Evolutionary conservation across 768 basidiomycete genomes (phyloP).

Genomic region (Mycena alexandri): DNA sequence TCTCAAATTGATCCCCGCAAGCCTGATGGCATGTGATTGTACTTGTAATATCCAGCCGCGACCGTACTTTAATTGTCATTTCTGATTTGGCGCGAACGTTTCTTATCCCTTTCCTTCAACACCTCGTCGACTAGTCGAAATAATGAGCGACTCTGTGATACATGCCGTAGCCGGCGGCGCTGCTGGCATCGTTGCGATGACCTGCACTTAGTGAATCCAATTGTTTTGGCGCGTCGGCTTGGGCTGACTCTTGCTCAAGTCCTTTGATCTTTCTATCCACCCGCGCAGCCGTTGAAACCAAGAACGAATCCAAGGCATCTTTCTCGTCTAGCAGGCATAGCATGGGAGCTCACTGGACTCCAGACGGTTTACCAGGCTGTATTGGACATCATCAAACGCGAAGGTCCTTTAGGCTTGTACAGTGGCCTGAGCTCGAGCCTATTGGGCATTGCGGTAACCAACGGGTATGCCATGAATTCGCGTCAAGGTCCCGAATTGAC

Average conservation of each 20-base stretch:
- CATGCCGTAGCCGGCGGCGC: conserved; percentile 91
- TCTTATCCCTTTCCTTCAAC: no score
- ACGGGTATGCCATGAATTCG: conserved; percentile 67
- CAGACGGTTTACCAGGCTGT: conserved; percentile 78
- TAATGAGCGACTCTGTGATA: conserved; percentile 83
- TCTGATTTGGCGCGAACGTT: not conserved
- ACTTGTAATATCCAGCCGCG: no score
- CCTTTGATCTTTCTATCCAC: conserved; percentile 95
- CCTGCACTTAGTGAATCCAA: conserved; percentile 80
- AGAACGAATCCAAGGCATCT: conserved; percentile 79
- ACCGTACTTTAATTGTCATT: not conserved
- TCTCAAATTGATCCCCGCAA: not conserved
- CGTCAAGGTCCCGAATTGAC: conserved; percentile 4
- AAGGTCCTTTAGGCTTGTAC: conserved; percentile 89
- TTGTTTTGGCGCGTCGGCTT: conserved; percentile 11
- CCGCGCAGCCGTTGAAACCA: conserved; percentile 91
- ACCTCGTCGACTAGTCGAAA: not conserved
- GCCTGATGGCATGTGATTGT: conserved; percentile 38
- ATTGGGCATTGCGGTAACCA: conserved; percentile 93
- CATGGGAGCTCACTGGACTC: conserved; percentile 6
- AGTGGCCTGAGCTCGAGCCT: conserved; percentile 88
- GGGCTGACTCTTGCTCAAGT: conserved; percentile 54
- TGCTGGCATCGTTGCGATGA: conserved; percentile 93
- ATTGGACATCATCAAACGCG: conserved; percentile 82
- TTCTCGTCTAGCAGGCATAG: conserved; percentile 13